Evolutionary conservation across 2,329 filamentous ascomycete species (phyloP).

Genomic region (Pseudogymnoascus sp.): DNA sequence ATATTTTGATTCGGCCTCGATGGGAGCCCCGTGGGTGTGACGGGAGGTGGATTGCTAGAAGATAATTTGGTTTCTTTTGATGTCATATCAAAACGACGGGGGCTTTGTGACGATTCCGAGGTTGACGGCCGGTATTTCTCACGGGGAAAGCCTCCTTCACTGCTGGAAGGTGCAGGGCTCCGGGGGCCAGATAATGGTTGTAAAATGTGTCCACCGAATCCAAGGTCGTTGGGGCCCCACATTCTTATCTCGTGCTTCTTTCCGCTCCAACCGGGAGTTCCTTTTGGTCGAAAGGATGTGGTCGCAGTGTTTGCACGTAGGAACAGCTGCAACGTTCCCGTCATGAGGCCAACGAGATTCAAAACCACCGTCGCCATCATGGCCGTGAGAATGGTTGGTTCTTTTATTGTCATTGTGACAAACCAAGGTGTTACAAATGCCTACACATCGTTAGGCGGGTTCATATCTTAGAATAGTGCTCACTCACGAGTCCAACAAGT

Average conservation of each 20-base stretch:
- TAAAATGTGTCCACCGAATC: conserved; percentile 24
- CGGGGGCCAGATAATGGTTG: conserved; percentile 25
- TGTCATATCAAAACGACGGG: not conserved
- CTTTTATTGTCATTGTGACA: conserved; percentile 46
- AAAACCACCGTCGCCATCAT: conserved; percentile 61
- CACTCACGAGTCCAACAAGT: conserved; percentile 51
- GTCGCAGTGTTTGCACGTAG: conserved; percentile 57
- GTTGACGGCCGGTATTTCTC: conserved; percentile 1
- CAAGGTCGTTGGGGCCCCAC: conserved; percentile 37
- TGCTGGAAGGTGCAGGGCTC: conserved; percentile 11
- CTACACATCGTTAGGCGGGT: conserved; percentile 34
- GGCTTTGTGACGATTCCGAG: conserved; percentile 1
- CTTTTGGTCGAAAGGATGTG: conserved; percentile 46
- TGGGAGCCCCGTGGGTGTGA: conserved; percentile 17
- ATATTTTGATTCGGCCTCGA: conserved; percentile 13
- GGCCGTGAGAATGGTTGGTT: conserved; percentile 44
- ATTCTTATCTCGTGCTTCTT: conserved; percentile 43
- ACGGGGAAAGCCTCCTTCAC: not conserved
- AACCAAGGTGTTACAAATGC: conserved; percentile 59
- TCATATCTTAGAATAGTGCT: not conserved
- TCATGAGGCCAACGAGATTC: conserved; percentile 60
- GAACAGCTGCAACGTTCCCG: conserved; percentile 60
- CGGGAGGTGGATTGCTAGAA: conserved; percentile 16
- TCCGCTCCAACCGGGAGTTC: conserved; percentile 43
- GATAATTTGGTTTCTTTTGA: conserved; percentile 22